Evolutionary conservation across 83 land plant genomes (phyloP).

Genomic region (Thuja plicata): DNA sequence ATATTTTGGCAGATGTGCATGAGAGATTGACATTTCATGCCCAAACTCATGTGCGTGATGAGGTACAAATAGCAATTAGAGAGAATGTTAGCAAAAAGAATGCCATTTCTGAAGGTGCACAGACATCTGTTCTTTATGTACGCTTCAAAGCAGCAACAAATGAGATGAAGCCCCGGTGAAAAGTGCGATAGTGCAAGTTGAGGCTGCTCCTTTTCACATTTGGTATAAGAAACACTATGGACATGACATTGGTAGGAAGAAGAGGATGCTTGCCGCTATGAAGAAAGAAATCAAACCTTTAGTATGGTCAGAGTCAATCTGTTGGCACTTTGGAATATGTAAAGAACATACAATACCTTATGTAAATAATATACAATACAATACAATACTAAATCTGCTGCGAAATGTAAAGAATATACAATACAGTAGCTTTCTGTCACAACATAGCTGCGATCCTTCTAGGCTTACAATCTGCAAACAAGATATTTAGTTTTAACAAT

Average conservation of each 20-base stretch:
- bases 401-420: too few species aligned
- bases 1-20: slow-evolving; percentile 92
- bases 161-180: slow-evolving; percentile 52
- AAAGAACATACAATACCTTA: too few species aligned
- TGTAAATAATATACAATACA: too few species aligned
- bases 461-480: too few species aligned
- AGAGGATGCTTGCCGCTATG: slow-evolving; percentile 29
- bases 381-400: too few species aligned
- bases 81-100: slow-evolving; percentile 49
- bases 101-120: slow-evolving; percentile 83
- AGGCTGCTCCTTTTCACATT: too few species aligned
- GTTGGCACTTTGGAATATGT: too few species aligned
- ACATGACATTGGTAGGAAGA: slow-evolving; percentile 59
- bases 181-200: too few species aligned
- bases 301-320: too few species aligned
- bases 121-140: slow-evolving; percentile 94
- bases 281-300: slow-evolving; percentile 36
- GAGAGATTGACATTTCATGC: slow-evolving; percentile 96
- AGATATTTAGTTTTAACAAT: too few species aligned
- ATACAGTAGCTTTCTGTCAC: too few species aligned
- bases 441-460: too few species aligned
- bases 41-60: slow-evolving; percentile 90
- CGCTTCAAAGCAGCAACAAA: slow-evolving; percentile 97
- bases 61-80: slow-evolving; percentile 83
- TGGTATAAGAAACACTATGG: slow-evolving; percentile 50